These are phyloP conservation scores for Ogataea ramenticola DNA, from an alignment of 805 yeast species.

Conservation along the genomic window DNA sequence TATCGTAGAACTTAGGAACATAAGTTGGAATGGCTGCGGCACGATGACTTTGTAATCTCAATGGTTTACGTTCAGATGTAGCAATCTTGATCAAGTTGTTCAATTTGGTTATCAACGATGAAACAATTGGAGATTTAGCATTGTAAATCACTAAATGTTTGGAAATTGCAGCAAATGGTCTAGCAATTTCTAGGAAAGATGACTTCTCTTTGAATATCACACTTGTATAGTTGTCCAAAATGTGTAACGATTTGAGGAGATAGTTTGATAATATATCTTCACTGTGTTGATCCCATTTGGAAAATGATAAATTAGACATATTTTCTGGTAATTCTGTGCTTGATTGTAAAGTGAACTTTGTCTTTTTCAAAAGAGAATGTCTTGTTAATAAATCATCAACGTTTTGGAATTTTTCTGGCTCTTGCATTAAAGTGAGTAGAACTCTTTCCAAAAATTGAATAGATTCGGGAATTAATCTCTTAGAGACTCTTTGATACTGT, in stretches of 20 bases:
- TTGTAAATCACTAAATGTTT: constrained; percentile 29
- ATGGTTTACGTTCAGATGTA: constrained; percentile 51
- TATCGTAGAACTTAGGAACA: constrained; percentile 91
- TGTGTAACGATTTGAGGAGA: constrained; percentile 25
- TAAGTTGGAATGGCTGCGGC: constrained; percentile 78
- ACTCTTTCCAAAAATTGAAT: constrained; percentile 49
- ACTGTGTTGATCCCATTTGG: constrained; percentile 7
- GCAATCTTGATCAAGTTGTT: constrained; percentile 43
- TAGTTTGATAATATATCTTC: constrained; percentile 20
- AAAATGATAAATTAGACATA: constrained; percentile 5
- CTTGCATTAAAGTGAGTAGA: constrained; percentile 36
- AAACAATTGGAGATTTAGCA: constrained; percentile 28
- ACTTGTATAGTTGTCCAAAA: constrained; percentile 25
- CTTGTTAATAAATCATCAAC: constrained; percentile 14
- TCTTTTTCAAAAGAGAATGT: constrained; percentile 7
- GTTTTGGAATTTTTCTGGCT: constrained; percentile 17
- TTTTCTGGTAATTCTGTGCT: constrained; percentile 8
- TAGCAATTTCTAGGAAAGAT: constrained; percentile 52
- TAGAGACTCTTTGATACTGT: constrained; percentile 72
- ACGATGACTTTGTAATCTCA: constrained; percentile 74
- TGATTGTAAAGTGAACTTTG: constrained; percentile 14
- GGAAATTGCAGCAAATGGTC: constrained; percentile 39
- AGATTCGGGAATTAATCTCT: constrained; percentile 79
- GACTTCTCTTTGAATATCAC: constrained; percentile 54
- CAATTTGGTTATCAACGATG: constrained; percentile 35